Evolutionary conservation across 2,329 filamentous ascomycete species (phyloP), one percentile per base, ranked within the genome.

Genomic region (Arthrobotrys iridis): DNA sequence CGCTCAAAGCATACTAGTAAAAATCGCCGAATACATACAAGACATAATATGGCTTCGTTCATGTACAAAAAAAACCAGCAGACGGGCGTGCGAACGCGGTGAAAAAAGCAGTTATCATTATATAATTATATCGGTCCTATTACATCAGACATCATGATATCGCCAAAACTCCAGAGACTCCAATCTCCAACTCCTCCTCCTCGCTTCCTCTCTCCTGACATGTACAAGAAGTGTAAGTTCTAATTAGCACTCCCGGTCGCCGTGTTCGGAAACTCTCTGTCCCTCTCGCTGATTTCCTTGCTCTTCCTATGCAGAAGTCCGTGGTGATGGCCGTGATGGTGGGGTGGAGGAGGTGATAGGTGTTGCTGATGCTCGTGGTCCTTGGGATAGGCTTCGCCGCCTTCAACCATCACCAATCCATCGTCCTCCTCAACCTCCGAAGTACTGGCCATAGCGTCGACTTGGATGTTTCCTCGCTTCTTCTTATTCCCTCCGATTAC

Each of bases 401-500:
- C 71, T 15, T 68, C 63, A 20, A 52, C 57, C 11, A 68, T 52
- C 0, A 57, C 37, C 28, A 67, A 41, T 3, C 57, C 62, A 26
- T 67, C 71, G 20, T 75, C 71, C 41, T 75, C 71, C 3, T 75
- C 63, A 4, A 67, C 63, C 37, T 75, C 71, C 3, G 71, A 75
- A 50, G 71, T 75, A 26, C 71, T 75, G 20, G 71, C 41, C 71
- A 75, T 75, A 22, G 63, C 46, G 45, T 75, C 71, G 6, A 75
- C 71, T 20, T 62, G 43, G 20, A 75, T 46, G 41, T 75, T 75
- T 1, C 71, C 71, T 11, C 71, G 46, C 63, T 75, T 75, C 57
- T 75, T 75, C 71, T 75, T 75, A 40, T 75, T 75, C n/a, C 71
- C 71, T n/a, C 70, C 70, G 8, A 74, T 67, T 1, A 67, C 70